Base-by-base conservation (phyloP, 345 rosid species). In the Eucalyptus victrix region DNA sequence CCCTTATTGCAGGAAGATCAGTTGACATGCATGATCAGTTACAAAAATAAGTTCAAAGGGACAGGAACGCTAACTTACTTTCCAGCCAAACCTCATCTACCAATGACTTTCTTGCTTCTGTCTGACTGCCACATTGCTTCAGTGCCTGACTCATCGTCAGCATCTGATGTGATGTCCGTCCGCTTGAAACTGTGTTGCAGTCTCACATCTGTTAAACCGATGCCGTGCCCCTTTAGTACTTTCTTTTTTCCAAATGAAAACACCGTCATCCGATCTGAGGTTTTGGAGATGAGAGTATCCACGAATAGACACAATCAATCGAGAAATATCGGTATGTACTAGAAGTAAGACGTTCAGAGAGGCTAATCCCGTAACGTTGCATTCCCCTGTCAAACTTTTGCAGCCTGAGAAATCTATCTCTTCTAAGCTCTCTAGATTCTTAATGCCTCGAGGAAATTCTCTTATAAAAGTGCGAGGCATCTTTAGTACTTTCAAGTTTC, bases 291-390 rank as follows among this genome's bases (percentile, higher is more conserved):
- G 4, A 56, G 30, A 56, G 62, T 10, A 56, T 56, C 28, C 28
- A 0, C 26, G 0, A 56, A 21, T 2, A 10, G n/a, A 26, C 65
- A 2, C 15, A 58, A 11, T 58, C n/a, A 58, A 0, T 1, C 3
- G 65, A 58, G 65, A 58, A 58, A 58, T 26, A 5, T 58, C 7
- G 5, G 65, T 58, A 0, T 26, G 0, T 58, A 5, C n/a, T 58
- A 58, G 65, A 58, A 58, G 65, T 58, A 58, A 26, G 15, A 58
- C n/a, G 0, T 0, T 10, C 7, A 83, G 18, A 83, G 86, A 44
- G n/a, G 86, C 5, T 30, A 83, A 42, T 44, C 86, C 9, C 7
- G 30, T 42, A 5, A 83, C 1, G n/a, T n/a, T 10, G 14, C 45
- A 42, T 5, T 83, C n/a, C 86, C 86, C 86, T 6, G 2, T 83